A percentile compares a stretch with the other conserved stretches of the same genome.
Conservation (phyloP, 305 asterid genomes). For the Solanum hybrid region DNA sequence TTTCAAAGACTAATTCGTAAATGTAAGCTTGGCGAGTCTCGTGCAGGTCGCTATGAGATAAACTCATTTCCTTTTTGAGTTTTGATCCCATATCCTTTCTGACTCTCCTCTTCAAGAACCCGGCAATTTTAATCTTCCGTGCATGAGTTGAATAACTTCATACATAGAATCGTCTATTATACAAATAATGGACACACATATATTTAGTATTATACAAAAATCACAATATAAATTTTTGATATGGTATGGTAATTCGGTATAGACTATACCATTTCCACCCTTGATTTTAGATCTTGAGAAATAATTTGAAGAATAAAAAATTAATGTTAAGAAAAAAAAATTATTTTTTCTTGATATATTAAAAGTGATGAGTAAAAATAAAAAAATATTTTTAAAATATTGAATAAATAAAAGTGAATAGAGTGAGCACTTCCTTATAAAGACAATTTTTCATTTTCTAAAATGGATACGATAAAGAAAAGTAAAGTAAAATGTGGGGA, state of each 20-base stretch:
- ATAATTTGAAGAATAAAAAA: background rate
- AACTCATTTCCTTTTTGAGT: background rate
- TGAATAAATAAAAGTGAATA: too few species aligned
- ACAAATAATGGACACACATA: background rate
- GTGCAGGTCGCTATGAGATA: background rate
- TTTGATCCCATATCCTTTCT: background rate
- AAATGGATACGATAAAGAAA: too few species aligned
- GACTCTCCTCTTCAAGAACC: background rate
- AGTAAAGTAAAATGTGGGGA: too few species aligned
- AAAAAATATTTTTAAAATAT: too few species aligned
- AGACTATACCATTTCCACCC: fast-evolving
- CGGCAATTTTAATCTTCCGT: background rate
- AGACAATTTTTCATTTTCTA: background rate
- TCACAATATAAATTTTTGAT: background rate
- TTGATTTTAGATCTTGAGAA: background rate
- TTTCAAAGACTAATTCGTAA: background rate
- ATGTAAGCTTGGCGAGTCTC: background rate
- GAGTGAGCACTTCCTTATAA: background rate
- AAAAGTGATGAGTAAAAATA: background rate
- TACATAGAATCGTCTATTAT: background rate
- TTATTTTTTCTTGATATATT: too few species aligned
- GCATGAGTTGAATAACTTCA: background rate
- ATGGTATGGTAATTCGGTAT: background rate
- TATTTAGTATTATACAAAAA: background rate
- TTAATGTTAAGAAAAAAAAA: background rate